Evolutionary conservation across 2,329 filamentous ascomycete genomes (phyloP).

Genomic region (Colletotrichum cereale): DNA sequence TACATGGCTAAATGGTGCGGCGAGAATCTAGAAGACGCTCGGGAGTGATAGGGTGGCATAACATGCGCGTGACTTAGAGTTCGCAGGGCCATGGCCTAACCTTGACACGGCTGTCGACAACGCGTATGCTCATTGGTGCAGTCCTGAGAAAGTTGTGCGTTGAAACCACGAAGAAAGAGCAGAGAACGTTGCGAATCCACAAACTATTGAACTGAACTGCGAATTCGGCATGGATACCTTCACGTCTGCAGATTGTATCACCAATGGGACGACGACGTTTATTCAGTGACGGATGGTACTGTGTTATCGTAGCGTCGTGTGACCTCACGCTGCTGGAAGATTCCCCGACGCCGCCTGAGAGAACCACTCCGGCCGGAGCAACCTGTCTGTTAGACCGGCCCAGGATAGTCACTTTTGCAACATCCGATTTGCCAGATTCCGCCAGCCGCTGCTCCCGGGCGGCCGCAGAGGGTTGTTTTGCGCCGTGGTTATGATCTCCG

Average conservation of each 20-base stretch:
- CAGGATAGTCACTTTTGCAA: neutral
- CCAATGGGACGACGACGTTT: neutral
- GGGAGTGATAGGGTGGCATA: too few species aligned
- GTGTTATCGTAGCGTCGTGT: too few species aligned
- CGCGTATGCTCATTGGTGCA: neutral
- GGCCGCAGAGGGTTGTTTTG: neutral
- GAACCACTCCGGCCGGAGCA: neutral
- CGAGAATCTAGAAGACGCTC: neutral
- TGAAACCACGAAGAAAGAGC: neutral
- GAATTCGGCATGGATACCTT: neutral
- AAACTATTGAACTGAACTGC: too few species aligned
- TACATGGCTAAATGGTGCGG: neutral
- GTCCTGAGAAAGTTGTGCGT: neutral
- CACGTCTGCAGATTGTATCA: too few species aligned
- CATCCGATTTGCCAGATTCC: neutral
- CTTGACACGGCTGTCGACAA: too few species aligned
- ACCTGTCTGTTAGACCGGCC: neutral
- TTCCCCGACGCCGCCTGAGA: neutral
- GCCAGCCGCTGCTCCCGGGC: neutral
- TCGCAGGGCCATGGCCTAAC: neutral
- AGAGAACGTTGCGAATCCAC: neutral
- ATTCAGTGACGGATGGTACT: neutral
- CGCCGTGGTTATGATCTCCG: neutral
- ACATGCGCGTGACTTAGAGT: neutral
- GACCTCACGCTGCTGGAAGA: neutral